Evolutionary conservation across 768 basidiomycete genomes (phyloP), one percentile per base, ranked within the genome.

Genomic region (Lenzites betulinus): DNA sequence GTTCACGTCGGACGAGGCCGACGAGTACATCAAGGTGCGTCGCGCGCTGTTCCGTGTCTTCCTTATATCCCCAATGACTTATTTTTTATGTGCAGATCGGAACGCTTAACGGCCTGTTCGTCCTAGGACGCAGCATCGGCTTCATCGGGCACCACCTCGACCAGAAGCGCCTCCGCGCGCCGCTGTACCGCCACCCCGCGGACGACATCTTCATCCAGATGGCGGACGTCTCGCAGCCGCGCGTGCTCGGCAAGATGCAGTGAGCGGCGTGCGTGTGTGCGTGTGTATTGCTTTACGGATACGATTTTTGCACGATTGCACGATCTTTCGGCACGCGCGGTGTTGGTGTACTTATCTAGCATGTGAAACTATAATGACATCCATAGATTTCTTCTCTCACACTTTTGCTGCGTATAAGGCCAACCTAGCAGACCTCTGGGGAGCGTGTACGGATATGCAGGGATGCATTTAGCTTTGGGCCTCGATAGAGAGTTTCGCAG

Each of bases 71-170:
- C 23, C 44, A 46, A 22, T 7, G 42, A 16, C 15, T 22, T 12
- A n/a, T 18, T 25, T 26, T 47, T 23, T 33, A 11, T 33, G 30
- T 33, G 16, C 54, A 80, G 84, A 95, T 95, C 64, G 94, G 94
- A 54, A 91, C 92, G 3, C 84, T 99, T 58, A 98, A 98, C 72
- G 96, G 95, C 59, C 82, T 99, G 60, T 98, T 98, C 78, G 96
- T 99, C 47, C 88, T 98, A 55, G 96, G 96, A 48, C 92, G 96
- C 66, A 93, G 91, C 74, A 97, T 97, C 74, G 96, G 95, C 66
- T 97, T 98, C 85, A 94, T 96, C 69, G 94, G 94, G 41, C 93
- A 93, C 79, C 92, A 92, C 73, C 86, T 95, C 50, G 96, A 98
- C 80, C 96, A 98, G 83, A 95, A 95, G 83, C 85, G 94, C 67